Percentiles rank a stretch among this genome's conserved stretches.
These are phyloP conservation scores for Margaritispora aquatica DNA, from an alignment of 495 filamentous ascomycete genomes.

Conservation along the genomic window DNA sequence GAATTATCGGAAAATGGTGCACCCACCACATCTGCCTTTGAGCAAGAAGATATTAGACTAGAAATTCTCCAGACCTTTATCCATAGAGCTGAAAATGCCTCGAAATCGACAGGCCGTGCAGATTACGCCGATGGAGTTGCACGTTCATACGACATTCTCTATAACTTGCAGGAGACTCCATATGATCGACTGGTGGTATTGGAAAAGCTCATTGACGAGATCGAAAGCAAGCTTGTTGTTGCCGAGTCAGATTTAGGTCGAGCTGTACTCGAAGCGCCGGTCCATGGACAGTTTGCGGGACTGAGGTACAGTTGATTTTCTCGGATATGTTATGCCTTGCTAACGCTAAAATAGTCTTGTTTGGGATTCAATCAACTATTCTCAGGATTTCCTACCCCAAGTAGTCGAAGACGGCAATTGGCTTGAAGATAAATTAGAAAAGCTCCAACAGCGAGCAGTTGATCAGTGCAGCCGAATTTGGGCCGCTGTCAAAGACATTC, in stretches of 20 bases:
- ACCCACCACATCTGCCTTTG: not conserved
- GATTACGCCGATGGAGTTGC: constrained; percentile 84
- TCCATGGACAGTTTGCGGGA: constrained; percentile 65
- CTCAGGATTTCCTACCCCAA: not conserved
- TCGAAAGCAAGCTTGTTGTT: constrained; percentile 48
- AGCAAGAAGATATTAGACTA: not conserved
- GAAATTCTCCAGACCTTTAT: constrained; percentile 19
- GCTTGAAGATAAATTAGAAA: not conserved
- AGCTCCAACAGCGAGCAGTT: constrained; percentile 50
- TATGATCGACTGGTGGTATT: constrained; percentile 3
- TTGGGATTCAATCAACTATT: constrained; percentile 13
- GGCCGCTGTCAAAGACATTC: constrained; percentile 61
- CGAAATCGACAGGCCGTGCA: constrained; percentile 63
- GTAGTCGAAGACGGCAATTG: not conserved
- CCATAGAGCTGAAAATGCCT: constrained; percentile 47
- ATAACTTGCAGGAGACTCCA: constrained; percentile 22
- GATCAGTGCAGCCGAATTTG: constrained; percentile 59
- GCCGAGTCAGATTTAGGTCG: constrained; percentile 51
- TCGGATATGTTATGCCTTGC: not conserved
- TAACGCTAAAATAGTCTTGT: constrained; percentile 11
- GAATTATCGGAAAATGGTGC: not conserved
- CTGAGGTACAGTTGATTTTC: constrained; percentile 39
- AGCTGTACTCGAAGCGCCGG: constrained; percentile 55
- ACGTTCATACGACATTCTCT: constrained; percentile 48
- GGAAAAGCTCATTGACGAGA: constrained; percentile 10